Base-by-base conservation (phyloP, 345 rosid species). In the Rhodamnia argentea region DNA sequence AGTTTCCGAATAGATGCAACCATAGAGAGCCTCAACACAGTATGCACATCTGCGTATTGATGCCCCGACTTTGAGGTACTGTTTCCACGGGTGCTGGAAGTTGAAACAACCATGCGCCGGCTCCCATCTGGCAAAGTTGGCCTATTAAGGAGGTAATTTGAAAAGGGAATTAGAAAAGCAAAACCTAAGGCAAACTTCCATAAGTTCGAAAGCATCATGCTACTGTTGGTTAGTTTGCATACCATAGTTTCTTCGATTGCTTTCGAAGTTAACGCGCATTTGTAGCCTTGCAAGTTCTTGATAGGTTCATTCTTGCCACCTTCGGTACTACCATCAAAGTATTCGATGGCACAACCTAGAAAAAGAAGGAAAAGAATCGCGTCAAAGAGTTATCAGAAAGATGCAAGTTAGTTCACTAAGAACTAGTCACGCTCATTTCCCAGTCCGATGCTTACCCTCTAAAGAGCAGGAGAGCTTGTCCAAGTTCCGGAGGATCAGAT, bases 41-140 rank as follows among this genome's bases (percentile, higher is more conserved):
- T 90, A 93, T 59, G 97, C 99, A 75, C 95, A 92, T 64, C 88
- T 88, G 10, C 95, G 94, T 86, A 95, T 84, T 29, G 94, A 88
- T 51, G 94, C 94, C 5, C 98, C 97, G 52, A 93, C 86, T 88
- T 93, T 94, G 83, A 94, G 91, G 87, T 96, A 95, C 89, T 90
- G 91, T 86, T 92, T 90, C 99, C 99, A 96, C 76, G 99, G 99
- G 91, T 95, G 95, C 27, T 90, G 51, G 85, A 94, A 95, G 88
- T 52, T 89, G 90, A 96, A 94, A 59, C 88, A 89, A 53, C 97
- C 99, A 86, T 93, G 98, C 50, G 94, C 91, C 15, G 97, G 98
- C 86, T 96, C 99, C 98, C 99, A 96, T 88, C 94, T 91, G 0
- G 96, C 97, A 87, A 93, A 90, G 86, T 88, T 92, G 50, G 96